A percentile compares a stretch with the other conserved stretches of the same genome.
These are phyloP conservation scores for Fusarium beomiforme DNA, from an alignment of 2,329 filamentous ascomycete genomes.

Conservation along the genomic window DNA sequence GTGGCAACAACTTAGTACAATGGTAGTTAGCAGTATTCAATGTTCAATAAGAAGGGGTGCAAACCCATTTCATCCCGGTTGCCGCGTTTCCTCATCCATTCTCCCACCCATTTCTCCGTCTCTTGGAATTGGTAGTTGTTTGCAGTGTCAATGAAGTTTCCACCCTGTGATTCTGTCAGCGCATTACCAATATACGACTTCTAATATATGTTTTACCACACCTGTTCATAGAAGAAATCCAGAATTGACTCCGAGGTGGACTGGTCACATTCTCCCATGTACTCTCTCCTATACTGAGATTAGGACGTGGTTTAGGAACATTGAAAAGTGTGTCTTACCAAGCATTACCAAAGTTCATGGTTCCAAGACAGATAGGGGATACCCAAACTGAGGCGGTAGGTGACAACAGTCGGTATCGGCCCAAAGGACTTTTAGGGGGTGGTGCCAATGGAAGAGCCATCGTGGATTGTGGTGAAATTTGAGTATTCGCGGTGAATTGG, in stretches of 20 bases:
- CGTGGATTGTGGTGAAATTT: not conserved
- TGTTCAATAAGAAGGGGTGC: constrained; percentile 22
- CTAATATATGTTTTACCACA: constrained; percentile 19
- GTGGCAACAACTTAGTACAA: constrained; percentile 70
- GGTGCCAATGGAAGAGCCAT: constrained; percentile 52
- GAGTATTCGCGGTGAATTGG: not conserved
- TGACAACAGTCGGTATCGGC: constrained; percentile 72
- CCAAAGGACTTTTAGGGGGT: constrained; percentile 68
- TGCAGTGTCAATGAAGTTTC: constrained; percentile 79
- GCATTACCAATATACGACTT: not conserved
- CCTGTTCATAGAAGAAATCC: constrained; percentile 71
- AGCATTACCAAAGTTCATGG: constrained; percentile 71
- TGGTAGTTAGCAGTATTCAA: not conserved
- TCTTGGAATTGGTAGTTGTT: constrained; percentile 74
- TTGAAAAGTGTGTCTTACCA: constrained; percentile 48
- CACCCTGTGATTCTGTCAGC: constrained; percentile 48
- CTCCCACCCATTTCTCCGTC: constrained; percentile 73
- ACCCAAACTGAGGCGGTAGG: constrained; percentile 73
- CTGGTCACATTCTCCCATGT: constrained; percentile 73
- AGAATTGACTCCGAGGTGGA: constrained; percentile 70
- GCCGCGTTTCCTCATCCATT: constrained; percentile 74
- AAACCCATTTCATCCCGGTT: constrained; percentile 71
- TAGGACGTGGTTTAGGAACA: not conserved
- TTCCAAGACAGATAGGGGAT: constrained; percentile 72
- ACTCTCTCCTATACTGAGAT: constrained; percentile 53